Percentiles rank a stretch among this genome's conserved stretches.
phyloP scores from a whole-genome alignment of 1,139 yeast genomes.

The Protomyces arabidopsidicola region DNA sequence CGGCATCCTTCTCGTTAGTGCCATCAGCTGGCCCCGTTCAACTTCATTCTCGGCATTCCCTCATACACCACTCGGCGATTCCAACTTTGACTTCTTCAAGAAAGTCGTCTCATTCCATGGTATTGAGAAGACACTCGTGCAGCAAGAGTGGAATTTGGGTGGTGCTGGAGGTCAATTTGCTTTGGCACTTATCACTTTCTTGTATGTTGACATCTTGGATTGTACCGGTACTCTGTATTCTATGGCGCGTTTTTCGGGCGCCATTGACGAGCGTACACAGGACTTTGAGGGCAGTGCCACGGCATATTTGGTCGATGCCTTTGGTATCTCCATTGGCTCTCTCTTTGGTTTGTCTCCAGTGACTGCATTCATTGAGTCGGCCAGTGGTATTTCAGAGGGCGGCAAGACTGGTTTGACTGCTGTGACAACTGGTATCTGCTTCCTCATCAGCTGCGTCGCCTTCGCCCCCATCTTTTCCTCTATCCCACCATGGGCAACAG shows the following conservation, averaged over 20 bases:
- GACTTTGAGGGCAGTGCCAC: conserved; percentile 34
- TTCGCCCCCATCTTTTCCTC: conserved; percentile 34
- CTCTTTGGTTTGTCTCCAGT: conserved; percentile 33
- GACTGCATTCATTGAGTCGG: conserved; percentile 33
- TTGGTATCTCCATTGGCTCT: conserved; percentile 32
- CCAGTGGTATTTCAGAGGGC: conserved; percentile 33
- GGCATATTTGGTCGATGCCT: conserved; percentile 33
- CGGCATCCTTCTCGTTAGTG: conserved; percentile 32
- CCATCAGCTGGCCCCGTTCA: conserved; percentile 33
- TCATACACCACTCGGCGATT: conserved; percentile 29
- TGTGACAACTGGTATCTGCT: conserved; percentile 32
- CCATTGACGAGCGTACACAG: conserved; percentile 31
- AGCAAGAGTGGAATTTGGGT: conserved; percentile 31
- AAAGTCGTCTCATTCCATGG: conserved; percentile 32
- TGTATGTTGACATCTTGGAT: conserved; percentile 33
- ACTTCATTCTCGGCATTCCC: conserved; percentile 32
- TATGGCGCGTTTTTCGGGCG: conserved; percentile 33
- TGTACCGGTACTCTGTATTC: conserved; percentile 32
- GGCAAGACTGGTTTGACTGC: conserved; percentile 33
- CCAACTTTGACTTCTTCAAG: conserved; percentile 32
- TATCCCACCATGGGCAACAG: conserved; percentile 34
- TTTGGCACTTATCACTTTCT: conserved; percentile 33
- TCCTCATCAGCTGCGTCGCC: conserved; percentile 31
- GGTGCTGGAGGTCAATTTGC: conserved; percentile 30
- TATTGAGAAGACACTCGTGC: conserved; percentile 31